A percentile compares a stretch with the other conserved stretches of the same genome.
Evolutionary conservation across 345 rosid species (phyloP).

Genomic region (Stellera chamaejasme): DNA sequence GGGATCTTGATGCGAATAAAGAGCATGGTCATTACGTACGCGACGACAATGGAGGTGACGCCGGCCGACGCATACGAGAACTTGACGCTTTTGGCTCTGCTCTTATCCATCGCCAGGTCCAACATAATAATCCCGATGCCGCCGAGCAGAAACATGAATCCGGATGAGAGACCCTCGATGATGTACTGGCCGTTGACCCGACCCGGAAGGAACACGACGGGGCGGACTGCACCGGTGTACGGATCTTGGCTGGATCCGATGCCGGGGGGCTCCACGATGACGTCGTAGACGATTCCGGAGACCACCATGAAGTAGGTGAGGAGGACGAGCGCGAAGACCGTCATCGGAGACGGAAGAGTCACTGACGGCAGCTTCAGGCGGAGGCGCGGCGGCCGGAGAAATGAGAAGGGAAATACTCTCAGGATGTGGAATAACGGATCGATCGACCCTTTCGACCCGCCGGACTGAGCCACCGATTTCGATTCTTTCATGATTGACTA

Average conservation of each 20-base stretch:
- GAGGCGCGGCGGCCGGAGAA: constrained; percentile 81
- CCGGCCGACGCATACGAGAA: constrained; percentile 78
- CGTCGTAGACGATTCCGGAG: constrained; percentile 90
- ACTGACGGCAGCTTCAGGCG: constrained; percentile 83
- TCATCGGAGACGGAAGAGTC: constrained; percentile 84
- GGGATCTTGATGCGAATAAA: constrained; percentile 98
- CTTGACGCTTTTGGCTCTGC: constrained; percentile 76
- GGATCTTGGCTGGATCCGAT: constrained; percentile 95
- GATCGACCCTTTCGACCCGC: constrained; percentile 20
- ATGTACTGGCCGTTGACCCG: constrained; percentile 96
- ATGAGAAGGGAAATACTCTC: constrained; percentile 49
- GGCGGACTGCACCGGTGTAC: constrained; percentile 71
- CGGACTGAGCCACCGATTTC: too few relatives aligned
- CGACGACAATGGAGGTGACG: constrained; percentile 51
- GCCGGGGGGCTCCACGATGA: constrained; percentile 95
- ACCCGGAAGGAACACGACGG: constrained; percentile 86
- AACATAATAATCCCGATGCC: constrained; percentile 74
- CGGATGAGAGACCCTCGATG: constrained; percentile 95
- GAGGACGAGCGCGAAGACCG: constrained; percentile 72
- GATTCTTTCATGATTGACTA: too few relatives aligned
- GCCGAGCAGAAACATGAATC: constrained; percentile 91
- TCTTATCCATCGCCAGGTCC: constrained; percentile 88
- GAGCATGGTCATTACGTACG: constrained; percentile 90
- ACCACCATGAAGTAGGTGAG: constrained; percentile 94
- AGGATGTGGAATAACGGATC: constrained; percentile 73